These are phyloP conservation scores for Prunus mume DNA, from an alignment of 306 rosid species.

Conservation along the genomic window DNA sequence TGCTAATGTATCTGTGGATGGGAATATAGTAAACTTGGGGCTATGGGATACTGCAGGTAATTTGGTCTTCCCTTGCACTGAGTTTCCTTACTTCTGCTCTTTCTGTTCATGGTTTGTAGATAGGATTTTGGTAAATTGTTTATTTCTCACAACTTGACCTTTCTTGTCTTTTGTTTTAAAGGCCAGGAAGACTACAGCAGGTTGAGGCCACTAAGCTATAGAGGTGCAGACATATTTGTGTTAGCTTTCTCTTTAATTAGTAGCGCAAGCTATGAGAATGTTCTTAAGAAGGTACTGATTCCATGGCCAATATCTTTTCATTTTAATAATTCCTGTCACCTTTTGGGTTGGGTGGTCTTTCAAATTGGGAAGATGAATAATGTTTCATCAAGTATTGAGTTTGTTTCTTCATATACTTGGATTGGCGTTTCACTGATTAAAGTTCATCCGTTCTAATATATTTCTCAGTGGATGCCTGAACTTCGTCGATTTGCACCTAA, in stretches of 20 bases:
- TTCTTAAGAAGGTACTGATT: constrained; percentile 78
- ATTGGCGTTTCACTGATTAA: constrained; percentile 9
- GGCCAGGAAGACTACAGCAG: constrained; percentile 99
- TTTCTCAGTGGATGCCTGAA: constrained; percentile 95
- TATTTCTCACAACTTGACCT: neutral
- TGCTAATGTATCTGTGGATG: constrained; percentile 96
- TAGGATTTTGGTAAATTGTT: constrained; percentile 1
- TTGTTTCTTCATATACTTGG: neutral
- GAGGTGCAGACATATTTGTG: constrained; percentile 95
- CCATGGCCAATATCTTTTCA: neutral
- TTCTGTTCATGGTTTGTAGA: constrained; percentile 10
- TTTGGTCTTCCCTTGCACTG: neutral
- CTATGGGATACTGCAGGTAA: constrained; percentile 99
- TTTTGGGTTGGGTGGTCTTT: neutral
- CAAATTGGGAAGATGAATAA: neutral
- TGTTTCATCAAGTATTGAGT: neutral
- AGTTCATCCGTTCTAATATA: constrained; percentile 13
- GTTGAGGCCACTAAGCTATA: constrained; percentile 93
- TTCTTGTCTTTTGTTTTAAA: constrained; percentile 32
- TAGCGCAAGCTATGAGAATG: constrained; percentile 92
- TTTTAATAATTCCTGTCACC: neutral
- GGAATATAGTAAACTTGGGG: constrained; percentile 86
- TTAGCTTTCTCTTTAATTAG: constrained; percentile 89
- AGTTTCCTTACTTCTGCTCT: neutral
- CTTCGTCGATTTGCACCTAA: constrained; percentile 92